Percentiles rank a stretch among this genome's conserved stretches.
Evolutionary conservation across 768 basidiomycete genomes (phyloP).

Genomic region (Cytidiella melzeri): DNA sequence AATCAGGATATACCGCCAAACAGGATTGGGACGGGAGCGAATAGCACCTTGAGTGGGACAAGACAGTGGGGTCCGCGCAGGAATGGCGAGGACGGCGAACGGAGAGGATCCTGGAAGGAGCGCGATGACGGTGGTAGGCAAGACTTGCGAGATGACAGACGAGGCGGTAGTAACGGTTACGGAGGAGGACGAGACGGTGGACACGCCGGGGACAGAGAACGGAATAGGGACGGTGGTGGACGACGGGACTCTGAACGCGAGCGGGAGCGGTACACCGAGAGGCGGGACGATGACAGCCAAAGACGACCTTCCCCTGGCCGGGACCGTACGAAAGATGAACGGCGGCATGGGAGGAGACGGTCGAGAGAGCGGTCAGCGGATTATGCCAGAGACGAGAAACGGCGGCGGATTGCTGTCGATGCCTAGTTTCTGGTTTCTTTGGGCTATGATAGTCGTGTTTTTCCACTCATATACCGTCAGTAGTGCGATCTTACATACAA

Average conservation of each 20-base stretch:
- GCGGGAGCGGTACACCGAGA: conserved; percentile 8
- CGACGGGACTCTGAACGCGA: conserved; percentile 14
- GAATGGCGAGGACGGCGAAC: conserved; percentile 1
- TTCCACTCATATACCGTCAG: too few species aligned
- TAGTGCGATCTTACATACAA: too few species aligned
- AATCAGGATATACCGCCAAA: conserved; percentile 24
- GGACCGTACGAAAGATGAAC: conserved; percentile 19
- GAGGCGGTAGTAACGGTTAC: too few species aligned
- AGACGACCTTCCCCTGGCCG: conserved; percentile 11
- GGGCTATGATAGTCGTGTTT: too few species aligned
- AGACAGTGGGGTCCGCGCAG: conserved; percentile 22
- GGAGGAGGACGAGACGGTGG: too few species aligned
- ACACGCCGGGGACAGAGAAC: too few species aligned
- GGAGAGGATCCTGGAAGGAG: conserved; percentile 7
- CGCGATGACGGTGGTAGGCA: conserved; percentile 13
- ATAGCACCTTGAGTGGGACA: conserved; percentile 17
- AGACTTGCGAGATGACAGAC: neutral
- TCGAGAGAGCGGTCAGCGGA: conserved; percentile 26
- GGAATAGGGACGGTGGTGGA: conserved; percentile 2
- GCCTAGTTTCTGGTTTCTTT: too few species aligned
- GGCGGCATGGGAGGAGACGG: conserved; percentile 17
- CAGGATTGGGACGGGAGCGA: conserved; percentile 27
- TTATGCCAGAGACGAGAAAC: conserved; percentile 26
- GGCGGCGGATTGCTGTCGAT: conserved; percentile 18
- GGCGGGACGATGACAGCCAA: conserved; percentile 6